Evolutionary conservation across 306 rosid genomes (phyloP).

Genomic region (Cajanus cajan): DNA sequence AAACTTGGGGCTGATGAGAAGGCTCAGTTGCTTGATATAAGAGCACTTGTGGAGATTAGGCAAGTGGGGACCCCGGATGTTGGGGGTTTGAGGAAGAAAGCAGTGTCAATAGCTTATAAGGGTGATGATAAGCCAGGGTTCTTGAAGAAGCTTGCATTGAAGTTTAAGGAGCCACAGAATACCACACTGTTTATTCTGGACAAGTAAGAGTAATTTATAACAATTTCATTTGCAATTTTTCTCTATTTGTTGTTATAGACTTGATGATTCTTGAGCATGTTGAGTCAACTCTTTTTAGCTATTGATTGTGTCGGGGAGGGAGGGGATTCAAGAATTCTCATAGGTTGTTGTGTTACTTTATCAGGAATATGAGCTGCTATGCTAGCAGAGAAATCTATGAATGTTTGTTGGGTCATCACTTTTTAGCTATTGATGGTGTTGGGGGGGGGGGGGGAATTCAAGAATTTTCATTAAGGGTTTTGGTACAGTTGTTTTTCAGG

Average conservation of each 20-base stretch:
- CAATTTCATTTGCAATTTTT: slow-evolving; percentile 3
- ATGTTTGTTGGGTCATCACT: neutral
- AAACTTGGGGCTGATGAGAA: slow-evolving; percentile 68
- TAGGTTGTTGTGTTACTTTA: no score
- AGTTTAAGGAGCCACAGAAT: slow-evolving; percentile 86
- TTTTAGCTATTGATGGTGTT: no score
- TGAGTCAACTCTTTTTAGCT: neutral
- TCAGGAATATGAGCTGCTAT: no score
- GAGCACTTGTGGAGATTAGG: slow-evolving; percentile 63
- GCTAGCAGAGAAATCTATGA: no score
- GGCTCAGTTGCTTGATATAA: slow-evolving; percentile 86
- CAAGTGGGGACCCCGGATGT: slow-evolving; percentile 75
- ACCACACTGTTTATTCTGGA: slow-evolving; percentile 91
- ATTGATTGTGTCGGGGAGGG: no score
- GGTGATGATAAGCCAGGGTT: slow-evolving; percentile 85
- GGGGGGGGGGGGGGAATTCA: neutral
- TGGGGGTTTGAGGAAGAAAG: slow-evolving; percentile 70
- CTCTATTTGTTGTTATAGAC: neutral
- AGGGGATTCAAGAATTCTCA: neutral
- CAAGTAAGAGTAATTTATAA: slow-evolving; percentile 65
- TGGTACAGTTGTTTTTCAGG: neutral
- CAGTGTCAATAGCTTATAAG: slow-evolving; percentile 59
- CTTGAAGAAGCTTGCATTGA: slow-evolving; percentile 72
- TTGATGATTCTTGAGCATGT: neutral
- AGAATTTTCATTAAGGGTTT: neutral